Evolutionary conservation across 768 basidiomycete species (phyloP), one percentile per base, ranked within the genome.

Genomic region (Aureoboletus auriporus): DNA sequence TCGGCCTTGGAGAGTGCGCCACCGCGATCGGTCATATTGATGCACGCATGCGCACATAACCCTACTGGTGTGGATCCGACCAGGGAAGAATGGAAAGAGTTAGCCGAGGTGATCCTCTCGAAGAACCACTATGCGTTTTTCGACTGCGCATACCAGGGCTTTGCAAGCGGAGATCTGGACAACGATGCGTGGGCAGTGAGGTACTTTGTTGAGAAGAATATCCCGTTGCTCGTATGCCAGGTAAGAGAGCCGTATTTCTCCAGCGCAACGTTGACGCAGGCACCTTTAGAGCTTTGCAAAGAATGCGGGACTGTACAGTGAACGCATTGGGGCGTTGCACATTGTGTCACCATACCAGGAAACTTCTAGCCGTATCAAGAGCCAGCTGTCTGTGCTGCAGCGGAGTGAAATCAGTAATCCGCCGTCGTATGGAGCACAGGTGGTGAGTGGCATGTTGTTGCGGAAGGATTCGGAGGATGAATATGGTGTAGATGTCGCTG

Each of bases 41-140:
- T 99, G 36, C 94, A 98, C 62, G 90, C 86, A 8, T 96, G 93
- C 65, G 94, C 93, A 35, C 94, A 98, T 69, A 98, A 98, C 64
- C 94, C 93, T 8, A 98, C 95, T 2, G 94, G 94, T 3, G 90
- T 95, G 27, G 94, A 98, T 68, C 94, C 93, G 7, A 93, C 91
- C 30, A 66, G 65, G 39, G 91, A 87, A 56, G 87, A 97, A 66
- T 98, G 94, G 94, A 71, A 77, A 52, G 66, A 72, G 49, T 78
- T 97, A 58, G 87, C 88, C 34, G 76, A 85, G 33, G 69, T 84
- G 46, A 79, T 96, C 64, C 64, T 86, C 28, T 69, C 73, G 40
- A 86, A 84, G 69, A 75, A 78, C 12, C 93, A 94, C 66, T 95
- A 82, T 61, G 85, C 86, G 29, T 94, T 95, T 71, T 92, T 97